Conservation (phyloP, 2,329 filamentous ascomycete species). For the Claviceps lovelessii region DNA sequence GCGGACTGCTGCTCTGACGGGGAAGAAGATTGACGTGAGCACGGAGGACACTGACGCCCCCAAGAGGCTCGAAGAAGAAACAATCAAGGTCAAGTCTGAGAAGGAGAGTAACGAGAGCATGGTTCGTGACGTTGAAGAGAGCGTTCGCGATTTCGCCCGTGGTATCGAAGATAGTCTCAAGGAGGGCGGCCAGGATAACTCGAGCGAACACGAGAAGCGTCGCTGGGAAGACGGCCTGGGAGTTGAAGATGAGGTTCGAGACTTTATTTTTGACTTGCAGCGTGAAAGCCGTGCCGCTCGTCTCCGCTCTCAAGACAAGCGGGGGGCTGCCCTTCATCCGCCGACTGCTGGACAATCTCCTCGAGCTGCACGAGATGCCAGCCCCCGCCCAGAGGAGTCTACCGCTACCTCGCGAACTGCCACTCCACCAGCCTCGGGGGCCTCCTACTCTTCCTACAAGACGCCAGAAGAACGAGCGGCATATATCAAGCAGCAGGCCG, state of each 20-base stretch:
- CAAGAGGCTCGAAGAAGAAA: constrained; percentile 81
- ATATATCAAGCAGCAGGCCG: constrained; percentile 93
- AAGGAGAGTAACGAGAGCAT: constrained; percentile 91
- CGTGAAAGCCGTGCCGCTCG: constrained; percentile 67
- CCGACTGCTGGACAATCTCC: constrained; percentile 30
- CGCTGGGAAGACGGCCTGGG: constrained; percentile 94
- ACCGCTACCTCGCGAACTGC: constrained; percentile 38
- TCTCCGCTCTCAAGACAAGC: constrained; percentile 45
- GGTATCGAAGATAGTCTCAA: constrained; percentile 80
- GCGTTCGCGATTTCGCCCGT: constrained; percentile 73
- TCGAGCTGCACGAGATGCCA: constrained; percentile 21
- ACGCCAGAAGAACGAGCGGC: constrained; percentile 88
- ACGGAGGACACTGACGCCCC: constrained; percentile 66
- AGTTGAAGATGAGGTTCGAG: constrained; percentile 90
- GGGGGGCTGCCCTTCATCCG: constrained; percentile 28
- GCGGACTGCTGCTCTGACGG: constrained; percentile 79
- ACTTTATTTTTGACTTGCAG: constrained; percentile 95
- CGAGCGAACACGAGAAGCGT: constrained; percentile 76
- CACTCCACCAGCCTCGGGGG: constrained; percentile 33
- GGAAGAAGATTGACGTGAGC: constrained; percentile 56
- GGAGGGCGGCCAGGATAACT: constrained; percentile 59
- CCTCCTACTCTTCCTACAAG: constrained; percentile 69
- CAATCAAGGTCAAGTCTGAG: constrained; percentile 62
- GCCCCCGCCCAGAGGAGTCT: constrained; percentile 39
- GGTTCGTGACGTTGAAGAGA: constrained; percentile 93